A percentile compares a stretch with the other conserved stretches of the same genome.
These are phyloP conservation scores for thale cress (Arabidopsis thaliana) DNA, from an alignment of 345 rosid genomes.

Conservation along the genomic window DNA sequence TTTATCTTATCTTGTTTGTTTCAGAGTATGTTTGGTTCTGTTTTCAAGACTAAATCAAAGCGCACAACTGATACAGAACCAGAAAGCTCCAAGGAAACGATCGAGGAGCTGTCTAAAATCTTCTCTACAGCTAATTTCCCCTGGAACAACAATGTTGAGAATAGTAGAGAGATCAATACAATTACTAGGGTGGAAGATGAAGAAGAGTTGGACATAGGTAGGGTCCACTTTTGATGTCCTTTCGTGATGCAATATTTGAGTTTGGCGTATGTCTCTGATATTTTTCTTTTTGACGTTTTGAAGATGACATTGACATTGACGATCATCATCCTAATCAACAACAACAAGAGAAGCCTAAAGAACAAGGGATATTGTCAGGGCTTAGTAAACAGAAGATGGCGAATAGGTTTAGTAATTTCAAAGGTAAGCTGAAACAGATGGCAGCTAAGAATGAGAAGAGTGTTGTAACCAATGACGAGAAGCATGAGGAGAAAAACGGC, in stretches of 20 bases:
- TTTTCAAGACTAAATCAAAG: conserved; percentile 69
- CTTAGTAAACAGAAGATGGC: conserved; percentile 77
- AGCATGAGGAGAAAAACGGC: conserved; percentile 57
- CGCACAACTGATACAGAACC: conserved; percentile 57
- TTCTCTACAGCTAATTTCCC: conserved; percentile 71
- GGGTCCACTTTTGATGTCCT: conserved; percentile 2
- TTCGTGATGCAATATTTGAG: neutral
- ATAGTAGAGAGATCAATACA: conserved; percentile 25
- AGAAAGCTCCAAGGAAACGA: conserved; percentile 68
- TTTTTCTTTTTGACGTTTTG: conserved; percentile 15
- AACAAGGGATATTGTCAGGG: conserved; percentile 65
- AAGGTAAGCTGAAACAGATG: conserved; percentile 73
- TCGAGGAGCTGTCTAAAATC: conserved; percentile 61
- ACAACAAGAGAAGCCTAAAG: conserved; percentile 62
- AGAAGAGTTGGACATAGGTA: conserved; percentile 72
- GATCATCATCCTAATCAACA: conserved; percentile 35
- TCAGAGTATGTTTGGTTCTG: conserved; percentile 89
- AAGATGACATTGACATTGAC: conserved; percentile 86
- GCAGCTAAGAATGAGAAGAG: conserved; percentile 71
- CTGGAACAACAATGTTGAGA: conserved; percentile 41
- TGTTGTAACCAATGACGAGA: conserved; percentile 58
- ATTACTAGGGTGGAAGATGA: conserved; percentile 49
- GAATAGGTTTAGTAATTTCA: conserved; percentile 67
- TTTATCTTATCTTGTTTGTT: conserved; percentile 15
- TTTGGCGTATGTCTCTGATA: neutral